Percentiles rank a stretch among this genome's conserved stretches.
Conservation (phyloP, 2,329 filamentous ascomycete genomes). For the Clonostachys rhizophaga region DNA sequence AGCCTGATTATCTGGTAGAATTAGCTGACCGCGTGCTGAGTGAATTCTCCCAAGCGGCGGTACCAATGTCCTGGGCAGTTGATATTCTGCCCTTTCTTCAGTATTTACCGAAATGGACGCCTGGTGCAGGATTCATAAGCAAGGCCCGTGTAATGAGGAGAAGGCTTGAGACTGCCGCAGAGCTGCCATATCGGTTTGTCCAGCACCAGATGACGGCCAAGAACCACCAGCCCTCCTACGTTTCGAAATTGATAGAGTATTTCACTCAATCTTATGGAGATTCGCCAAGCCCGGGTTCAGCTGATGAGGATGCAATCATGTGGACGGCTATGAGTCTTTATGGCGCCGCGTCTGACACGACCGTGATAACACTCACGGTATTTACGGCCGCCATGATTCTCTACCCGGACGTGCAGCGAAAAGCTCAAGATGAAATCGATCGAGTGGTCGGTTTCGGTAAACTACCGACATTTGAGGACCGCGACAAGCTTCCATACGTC, state of each 20-base stretch:
- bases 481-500: constrained; percentile 35
- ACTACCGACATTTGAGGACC: constrained; percentile 33
- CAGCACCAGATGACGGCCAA: constrained; percentile 6
- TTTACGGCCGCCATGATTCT: constrained; percentile 31
- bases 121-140: constrained; percentile 12
- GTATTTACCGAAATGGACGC: constrained; percentile 7
- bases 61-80: constrained; percentile 12
- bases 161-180: constrained; percentile 5
- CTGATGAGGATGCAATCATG: constrained; percentile 6
- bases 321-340: constrained; percentile 10
- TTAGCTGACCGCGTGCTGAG: constrained; percentile 11
- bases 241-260: constrained; percentile 3
- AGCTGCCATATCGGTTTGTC: constrained; percentile 13
- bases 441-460: constrained; percentile 30
- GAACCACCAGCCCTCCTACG: not conserved
- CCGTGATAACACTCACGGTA: constrained; percentile 9
- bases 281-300: not conserved
- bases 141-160: constrained; percentile 10
- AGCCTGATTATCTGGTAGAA: constrained; percentile 6
- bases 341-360: constrained; percentile 11
- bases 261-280: not conserved
- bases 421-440: constrained; percentile 29
- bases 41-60: constrained; percentile 12
- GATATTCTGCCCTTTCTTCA: constrained; percentile 11
- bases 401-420: constrained; percentile 29